Evolutionary conservation across 768 basidiomycete species (phyloP).

Genomic region (Coprinellus aureogranulatus): DNA sequence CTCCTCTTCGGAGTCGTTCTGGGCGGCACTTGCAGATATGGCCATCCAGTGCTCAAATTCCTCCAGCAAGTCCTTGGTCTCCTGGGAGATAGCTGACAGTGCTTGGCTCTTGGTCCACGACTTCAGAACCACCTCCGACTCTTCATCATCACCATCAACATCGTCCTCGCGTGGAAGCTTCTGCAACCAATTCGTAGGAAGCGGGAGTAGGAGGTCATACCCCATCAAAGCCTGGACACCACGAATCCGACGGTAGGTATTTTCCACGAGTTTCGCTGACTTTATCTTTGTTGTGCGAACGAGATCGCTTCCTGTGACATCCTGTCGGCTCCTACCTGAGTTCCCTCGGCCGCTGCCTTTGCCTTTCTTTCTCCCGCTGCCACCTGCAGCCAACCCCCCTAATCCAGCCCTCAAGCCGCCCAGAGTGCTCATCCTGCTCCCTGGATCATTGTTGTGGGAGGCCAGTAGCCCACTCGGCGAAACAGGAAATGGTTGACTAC

Average conservation of each 20-base stretch:
- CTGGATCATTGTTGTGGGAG: background rate
- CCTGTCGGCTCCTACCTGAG: background rate
- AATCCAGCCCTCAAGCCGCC: conserved; percentile 11
- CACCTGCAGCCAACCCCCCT: conserved; percentile 9
- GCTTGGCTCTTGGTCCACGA: conserved; percentile 58
- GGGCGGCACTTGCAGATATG: conserved; percentile 3
- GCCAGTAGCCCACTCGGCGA: background rate
- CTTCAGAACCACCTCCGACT: conserved; percentile 33
- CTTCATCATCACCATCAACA: conserved; percentile 27
- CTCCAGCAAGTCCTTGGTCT: conserved; percentile 55
- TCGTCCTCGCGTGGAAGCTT: background rate
- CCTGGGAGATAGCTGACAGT: conserved; percentile 48
- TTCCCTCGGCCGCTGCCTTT: conserved; percentile 7
- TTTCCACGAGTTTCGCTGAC: conserved; percentile 49
- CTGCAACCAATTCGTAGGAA: conserved; percentile 25
- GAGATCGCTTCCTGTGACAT: conserved; percentile 16
- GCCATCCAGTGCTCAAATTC: conserved; percentile 48
- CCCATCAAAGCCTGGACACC: conserved; percentile 63
- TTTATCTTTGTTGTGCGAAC: conserved; percentile 45
- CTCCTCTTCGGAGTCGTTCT: conserved; percentile 21
- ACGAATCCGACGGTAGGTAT: conserved; percentile 61
- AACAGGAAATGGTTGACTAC: conserved; percentile 27
- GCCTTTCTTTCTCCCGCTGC: conserved; percentile 14
- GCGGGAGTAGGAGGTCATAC: conserved; percentile 55
- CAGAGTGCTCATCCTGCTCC: background rate